phyloP scores from a whole-genome alignment of 495 filamentous ascomycete genomes.

The Tuber indicum region DNA sequence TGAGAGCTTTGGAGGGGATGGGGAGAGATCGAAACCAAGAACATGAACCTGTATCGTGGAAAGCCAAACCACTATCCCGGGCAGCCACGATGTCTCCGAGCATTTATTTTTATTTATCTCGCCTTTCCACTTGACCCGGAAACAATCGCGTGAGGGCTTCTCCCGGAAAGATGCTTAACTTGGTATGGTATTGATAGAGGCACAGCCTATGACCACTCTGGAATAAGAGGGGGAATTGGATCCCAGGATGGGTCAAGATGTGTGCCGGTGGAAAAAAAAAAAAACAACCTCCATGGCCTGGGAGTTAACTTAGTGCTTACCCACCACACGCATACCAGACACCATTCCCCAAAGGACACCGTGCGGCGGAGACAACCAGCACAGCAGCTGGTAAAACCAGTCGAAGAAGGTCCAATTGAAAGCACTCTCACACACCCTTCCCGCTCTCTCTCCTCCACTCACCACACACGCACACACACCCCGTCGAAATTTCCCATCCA shows the following conservation, averaged over 20 bases:
- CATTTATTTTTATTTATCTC: neutral
- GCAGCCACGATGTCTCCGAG: neutral
- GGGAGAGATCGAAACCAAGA: neutral
- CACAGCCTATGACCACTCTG: neutral
- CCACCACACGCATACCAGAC: neutral
- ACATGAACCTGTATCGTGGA: neutral
- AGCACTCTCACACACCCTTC: neutral
- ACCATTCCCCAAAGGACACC: neutral
- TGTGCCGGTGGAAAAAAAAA: neutral
- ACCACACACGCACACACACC: neutral
- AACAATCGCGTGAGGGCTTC: neutral
- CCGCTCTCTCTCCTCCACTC: neutral
- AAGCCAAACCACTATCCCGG: neutral
- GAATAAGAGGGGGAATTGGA: neutral
- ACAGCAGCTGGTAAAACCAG: neutral
- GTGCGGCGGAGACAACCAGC: neutral
- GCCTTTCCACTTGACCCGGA: neutral
- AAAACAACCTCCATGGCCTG: neutral
- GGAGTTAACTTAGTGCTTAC: conserved; percentile 2
- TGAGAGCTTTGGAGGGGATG: neutral
- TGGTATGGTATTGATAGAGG: neutral
- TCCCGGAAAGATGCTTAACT: neutral
- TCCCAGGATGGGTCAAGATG: neutral
- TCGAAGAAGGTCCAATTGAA: neutral
- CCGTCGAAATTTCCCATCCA: neutral